Conservation (phyloP, 148 eudicot genomes). For the Cornus florida region DNA sequence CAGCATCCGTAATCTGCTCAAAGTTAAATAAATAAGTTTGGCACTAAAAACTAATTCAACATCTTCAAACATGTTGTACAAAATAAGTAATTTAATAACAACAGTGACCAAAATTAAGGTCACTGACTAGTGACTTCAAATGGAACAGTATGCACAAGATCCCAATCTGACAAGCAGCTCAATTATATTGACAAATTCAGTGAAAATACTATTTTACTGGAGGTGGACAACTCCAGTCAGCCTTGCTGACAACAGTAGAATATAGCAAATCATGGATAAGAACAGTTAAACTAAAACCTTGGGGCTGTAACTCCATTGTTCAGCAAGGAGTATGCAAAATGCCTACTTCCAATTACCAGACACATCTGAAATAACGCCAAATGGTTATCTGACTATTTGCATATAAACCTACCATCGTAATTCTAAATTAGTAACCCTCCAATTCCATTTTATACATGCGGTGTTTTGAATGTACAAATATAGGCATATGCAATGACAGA, state of each 20-base stretch:
- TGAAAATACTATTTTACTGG: background rate
- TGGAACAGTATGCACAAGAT: background rate
- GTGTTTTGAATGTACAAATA: background rate
- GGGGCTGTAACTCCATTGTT: background rate
- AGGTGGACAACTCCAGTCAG: background rate
- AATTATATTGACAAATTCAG: background rate
- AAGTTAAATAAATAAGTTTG: slow-evolving; percentile 8
- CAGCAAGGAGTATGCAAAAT: background rate
- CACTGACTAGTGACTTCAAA: background rate
- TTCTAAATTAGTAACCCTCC: background rate
- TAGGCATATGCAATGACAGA: background rate
- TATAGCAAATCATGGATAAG: background rate
- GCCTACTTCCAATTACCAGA: background rate
- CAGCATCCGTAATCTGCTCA: slow-evolving; percentile 91
- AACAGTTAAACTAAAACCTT: background rate
- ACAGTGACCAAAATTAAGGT: background rate
- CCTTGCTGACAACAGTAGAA: background rate
- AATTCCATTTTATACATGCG: background rate
- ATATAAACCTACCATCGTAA: background rate
- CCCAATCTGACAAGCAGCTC: background rate
- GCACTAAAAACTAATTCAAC: background rate
- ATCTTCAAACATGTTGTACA: background rate
- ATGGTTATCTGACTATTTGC: background rate
- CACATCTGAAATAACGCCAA: background rate
- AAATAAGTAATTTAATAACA: background rate